Conservation (phyloP, 2,329 filamentous ascomycete genomes). For the Fusarium sp. region DNA sequence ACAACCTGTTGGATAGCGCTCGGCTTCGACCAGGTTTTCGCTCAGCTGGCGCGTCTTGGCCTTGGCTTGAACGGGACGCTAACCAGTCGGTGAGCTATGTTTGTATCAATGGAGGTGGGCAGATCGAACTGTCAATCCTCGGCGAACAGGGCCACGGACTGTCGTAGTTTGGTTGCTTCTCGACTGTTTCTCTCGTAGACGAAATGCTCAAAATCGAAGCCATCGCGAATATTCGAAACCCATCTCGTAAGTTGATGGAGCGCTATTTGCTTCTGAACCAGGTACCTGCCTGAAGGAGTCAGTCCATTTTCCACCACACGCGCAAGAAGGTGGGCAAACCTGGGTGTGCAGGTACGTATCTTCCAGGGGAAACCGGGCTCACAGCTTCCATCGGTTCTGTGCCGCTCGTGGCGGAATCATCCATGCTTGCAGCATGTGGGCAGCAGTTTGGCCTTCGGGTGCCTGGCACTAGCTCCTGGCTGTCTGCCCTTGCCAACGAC, state of each 20-base stretch:
- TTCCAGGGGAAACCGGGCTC: conserved; percentile 18
- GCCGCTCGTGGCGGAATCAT: conserved; percentile 17
- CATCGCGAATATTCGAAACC: conserved; percentile 11
- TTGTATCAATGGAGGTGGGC: background rate
- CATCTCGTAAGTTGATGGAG: conserved; percentile 14
- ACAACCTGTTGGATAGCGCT: conserved; percentile 7
- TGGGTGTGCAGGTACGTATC: conserved; percentile 1
- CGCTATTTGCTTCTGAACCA: conserved; percentile 1
- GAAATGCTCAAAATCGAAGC: background rate
- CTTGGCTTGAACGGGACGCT: conserved; percentile 1
- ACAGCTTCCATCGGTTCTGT: conserved; percentile 15
- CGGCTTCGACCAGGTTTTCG: background rate
- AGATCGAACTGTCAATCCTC: background rate
- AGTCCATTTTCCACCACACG: conserved; percentile 1
- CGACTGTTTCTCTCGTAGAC: background rate
- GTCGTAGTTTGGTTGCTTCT: conserved; percentile 4
- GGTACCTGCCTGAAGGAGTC: background rate
- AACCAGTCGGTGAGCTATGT: conserved; percentile 10
- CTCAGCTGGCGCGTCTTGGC: conserved; percentile 13
- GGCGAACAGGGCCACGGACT: background rate
- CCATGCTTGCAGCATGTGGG: background rate
- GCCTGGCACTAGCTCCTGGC: conserved; percentile 35
- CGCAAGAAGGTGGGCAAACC: background rate
- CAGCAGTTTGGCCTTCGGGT: conserved; percentile 31
- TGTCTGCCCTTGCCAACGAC: conserved; percentile 5